Conservation (phyloP, 2,329 filamentous ascomycete species). For the Neodidymelliopsis sp. region DNA sequence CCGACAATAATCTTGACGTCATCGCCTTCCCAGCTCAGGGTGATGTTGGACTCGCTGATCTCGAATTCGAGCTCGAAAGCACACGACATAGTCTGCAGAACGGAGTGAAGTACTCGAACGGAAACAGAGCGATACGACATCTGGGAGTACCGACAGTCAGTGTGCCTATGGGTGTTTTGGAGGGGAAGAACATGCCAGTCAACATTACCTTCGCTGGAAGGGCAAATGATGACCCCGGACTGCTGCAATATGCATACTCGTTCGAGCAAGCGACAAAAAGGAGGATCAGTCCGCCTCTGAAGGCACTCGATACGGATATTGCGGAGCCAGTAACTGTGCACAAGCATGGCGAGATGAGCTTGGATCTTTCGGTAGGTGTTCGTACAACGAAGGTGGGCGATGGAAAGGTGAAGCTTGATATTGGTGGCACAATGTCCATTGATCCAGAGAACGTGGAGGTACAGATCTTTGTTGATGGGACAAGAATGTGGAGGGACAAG, state of each 20-base stretch:
- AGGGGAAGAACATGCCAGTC: constrained; percentile 58
- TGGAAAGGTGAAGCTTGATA: not conserved
- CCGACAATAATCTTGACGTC: constrained; percentile 51
- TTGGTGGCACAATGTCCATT: constrained; percentile 2
- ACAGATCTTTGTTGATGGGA: constrained; percentile 32
- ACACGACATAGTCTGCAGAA: constrained; percentile 54
- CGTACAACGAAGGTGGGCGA: not conserved
- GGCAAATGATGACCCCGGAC: constrained; percentile 55
- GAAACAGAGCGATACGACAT: constrained; percentile 62
- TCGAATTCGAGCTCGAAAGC: constrained; percentile 51
- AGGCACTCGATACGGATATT: constrained; percentile 21
- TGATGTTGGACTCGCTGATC: constrained; percentile 59
- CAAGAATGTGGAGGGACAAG: constrained; percentile 3
- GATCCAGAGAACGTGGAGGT: constrained; percentile 5
- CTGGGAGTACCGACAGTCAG: constrained; percentile 63
- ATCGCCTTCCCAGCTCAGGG: constrained; percentile 61
- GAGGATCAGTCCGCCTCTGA: constrained; percentile 22
- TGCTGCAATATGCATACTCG: constrained; percentile 36
- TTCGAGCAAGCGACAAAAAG: constrained; percentile 29
- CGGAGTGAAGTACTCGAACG: constrained; percentile 63
- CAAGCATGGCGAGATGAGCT: not conserved
- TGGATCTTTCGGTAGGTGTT: constrained; percentile 3
- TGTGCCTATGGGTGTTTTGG: constrained; percentile 62
- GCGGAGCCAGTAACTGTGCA: not conserved
- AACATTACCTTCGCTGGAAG: constrained; percentile 61